Base-by-base conservation (phyloP, 352 stramenopile genomes). In the Pythium brassicae region DNA sequence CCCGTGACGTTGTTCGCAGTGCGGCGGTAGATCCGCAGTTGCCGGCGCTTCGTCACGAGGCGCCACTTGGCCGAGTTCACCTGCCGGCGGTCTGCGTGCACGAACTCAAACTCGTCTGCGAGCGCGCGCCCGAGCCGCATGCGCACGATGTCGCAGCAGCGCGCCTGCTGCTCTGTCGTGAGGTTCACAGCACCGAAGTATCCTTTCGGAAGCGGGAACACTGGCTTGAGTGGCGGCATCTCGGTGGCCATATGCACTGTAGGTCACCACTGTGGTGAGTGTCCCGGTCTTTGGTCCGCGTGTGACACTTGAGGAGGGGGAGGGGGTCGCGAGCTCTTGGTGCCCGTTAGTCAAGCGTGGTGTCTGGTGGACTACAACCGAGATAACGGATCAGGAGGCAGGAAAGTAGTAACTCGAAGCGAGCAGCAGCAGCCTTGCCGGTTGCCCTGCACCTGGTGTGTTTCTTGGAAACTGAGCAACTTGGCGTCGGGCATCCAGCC, bases 31-130 rank as follows among this genome's bases (percentile, higher is more conserved):
- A 86, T 63, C 35, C 69, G 68, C n/a, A 86, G 55, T 17, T 70
- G 52, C 3, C 69, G 51, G 2, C 78, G 63, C 32, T 69, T 61
- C 19, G 63, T 66, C 25, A 83, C 69, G 23, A 75, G 58, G 49
- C 74, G 76, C 78, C 78, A 88, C 47, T 84, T 64, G 14, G 48
- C 52, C n/a, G 52, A n/a, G 46, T 74, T 65, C n/a, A 83, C 52
- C 15, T 66, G 15, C 6, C 66, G 69, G 15, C 65, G 59, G 19
- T 72, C 47, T 14, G 63, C 61, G 35, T 67, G 43, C 0, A 43
- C 46, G 45, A 65, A 66, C 29, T 55, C 59, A 5, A 64, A 23
- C 46, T 83, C 72, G 17, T 78, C 70, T 0, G 56, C 61, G 5
- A 79, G 53, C 45, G 76, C 51, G 3, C 62, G 55, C 20, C 52